Conservation (phyloP, 2,329 filamentous ascomycete species). For the Fusarium pilosicola region DNA sequence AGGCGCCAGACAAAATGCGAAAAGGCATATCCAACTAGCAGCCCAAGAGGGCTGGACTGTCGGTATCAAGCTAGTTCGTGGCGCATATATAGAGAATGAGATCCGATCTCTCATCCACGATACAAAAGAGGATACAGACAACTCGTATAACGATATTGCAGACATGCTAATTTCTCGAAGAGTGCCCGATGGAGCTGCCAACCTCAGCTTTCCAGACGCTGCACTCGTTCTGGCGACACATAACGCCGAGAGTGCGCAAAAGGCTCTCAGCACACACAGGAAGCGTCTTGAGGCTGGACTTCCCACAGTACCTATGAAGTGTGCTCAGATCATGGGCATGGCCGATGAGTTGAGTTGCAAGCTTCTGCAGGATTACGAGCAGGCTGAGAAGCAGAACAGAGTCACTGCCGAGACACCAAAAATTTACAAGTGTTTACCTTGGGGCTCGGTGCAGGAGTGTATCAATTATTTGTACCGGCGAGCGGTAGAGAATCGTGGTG, state of each 20-base stretch:
- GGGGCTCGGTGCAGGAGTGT: slow-evolving; percentile 53
- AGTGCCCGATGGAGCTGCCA: slow-evolving; percentile 14
- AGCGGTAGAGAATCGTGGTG: slow-evolving; percentile 53
- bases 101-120: slow-evolving; percentile 60
- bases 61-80: slow-evolving; percentile 66
- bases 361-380: slow-evolving; percentile 53
- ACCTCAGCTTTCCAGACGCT: slow-evolving; percentile 53
- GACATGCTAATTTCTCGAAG: slow-evolving; percentile 56
- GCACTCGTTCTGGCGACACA: slow-evolving; percentile 65
- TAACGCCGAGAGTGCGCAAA: slow-evolving; percentile 55
- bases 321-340: slow-evolving; percentile 67
- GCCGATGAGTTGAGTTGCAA: slow-evolving; percentile 65
- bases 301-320: slow-evolving; percentile 52
- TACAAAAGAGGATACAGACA: slow-evolving; percentile 62
- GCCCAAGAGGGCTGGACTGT: slow-evolving; percentile 60
- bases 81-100: slow-evolving; percentile 65
- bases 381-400: slow-evolving; percentile 9
- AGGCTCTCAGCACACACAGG: slow-evolving; percentile 55
- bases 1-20: slow-evolving; percentile 53
- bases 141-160: slow-evolving; percentile 60
- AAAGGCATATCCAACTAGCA: slow-evolving; percentile 58
- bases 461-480: slow-evolving; percentile 51
- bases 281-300: slow-evolving; percentile 49
- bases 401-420: slow-evolving; percentile 31
- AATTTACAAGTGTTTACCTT: slow-evolving; percentile 53